phyloP scores from a whole-genome alignment of 2,329 filamentous ascomycete species.

The Trichoderma sp. region DNA sequence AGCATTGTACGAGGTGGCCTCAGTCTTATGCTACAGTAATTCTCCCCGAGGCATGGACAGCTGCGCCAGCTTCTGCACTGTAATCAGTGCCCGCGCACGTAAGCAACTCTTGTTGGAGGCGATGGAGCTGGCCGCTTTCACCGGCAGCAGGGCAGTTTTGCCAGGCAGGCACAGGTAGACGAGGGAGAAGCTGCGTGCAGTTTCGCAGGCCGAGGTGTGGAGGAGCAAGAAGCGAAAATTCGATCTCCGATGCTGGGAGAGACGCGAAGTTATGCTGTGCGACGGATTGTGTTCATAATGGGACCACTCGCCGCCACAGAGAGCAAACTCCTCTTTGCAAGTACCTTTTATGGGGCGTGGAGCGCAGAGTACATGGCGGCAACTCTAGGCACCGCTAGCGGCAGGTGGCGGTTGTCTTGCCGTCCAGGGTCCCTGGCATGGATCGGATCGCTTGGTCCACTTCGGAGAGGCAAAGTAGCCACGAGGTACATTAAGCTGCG shows the following conservation, averaged over 20 bases:
- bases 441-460: constrained; percentile 20
- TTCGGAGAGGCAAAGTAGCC: not conserved
- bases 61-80: not conserved
- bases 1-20: not conserved
- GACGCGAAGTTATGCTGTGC: constrained; percentile 2
- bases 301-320: not conserved
- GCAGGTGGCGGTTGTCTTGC: not conserved
- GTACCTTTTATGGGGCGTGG: not conserved
- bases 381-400: not conserved
- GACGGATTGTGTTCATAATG: not conserved
- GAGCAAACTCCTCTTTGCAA: not conserved
- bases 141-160: constrained; percentile 11
- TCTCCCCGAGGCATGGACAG: not conserved
- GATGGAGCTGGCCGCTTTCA: constrained; percentile 1
- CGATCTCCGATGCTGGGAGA: not conserved
- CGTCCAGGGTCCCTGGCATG: constrained; percentile 1
- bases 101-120: not conserved
- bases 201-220: not conserved
- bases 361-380: not conserved
- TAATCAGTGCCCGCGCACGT: not conserved
- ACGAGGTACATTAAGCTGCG: not conserved
- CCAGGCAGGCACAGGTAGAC: not conserved
- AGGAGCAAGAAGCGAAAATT: not conserved
- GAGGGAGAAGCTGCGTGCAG: not conserved
- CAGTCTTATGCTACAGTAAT: not conserved